These are phyloP conservation scores for Leccinum huronense DNA, from an alignment of 1,284 basidiomycete genomes.

Conservation along the genomic window DNA sequence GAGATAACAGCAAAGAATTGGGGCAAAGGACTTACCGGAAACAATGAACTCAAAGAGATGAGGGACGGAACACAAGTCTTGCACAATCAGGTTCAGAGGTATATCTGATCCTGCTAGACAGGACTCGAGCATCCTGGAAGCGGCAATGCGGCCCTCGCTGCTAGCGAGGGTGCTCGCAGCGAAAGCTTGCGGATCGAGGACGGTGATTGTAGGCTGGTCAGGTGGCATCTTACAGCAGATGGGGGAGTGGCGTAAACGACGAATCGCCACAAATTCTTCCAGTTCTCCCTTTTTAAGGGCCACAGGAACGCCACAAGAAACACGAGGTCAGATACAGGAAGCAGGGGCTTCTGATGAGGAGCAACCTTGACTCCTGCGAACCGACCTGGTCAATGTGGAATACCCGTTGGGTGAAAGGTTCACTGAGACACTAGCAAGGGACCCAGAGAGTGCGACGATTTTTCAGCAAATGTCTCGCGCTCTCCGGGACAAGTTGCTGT, in stretches of 20 bases:
- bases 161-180: constrained; percentile 17
- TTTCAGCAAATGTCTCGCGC: neutral
- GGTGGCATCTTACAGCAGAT: neutral
- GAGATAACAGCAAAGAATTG: neutral
- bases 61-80: constrained; percentile 30
- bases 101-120: constrained; percentile 27
- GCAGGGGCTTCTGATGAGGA: too few species aligned
- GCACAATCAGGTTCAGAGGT: constrained; percentile 30
- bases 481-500: neutral
- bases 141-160: constrained; percentile 17
- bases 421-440: constrained; percentile 43
- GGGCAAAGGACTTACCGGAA: constrained; percentile 23
- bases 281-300: too few species aligned
- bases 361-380: too few species aligned
- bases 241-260: too few species aligned
- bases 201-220: constrained; percentile 5
- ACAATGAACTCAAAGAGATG: constrained; percentile 32
- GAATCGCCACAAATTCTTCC: too few species aligned
- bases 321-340: too few species aligned
- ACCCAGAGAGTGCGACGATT: constrained; percentile 23
- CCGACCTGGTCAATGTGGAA: too few species aligned
- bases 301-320: too few species aligned
- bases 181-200: constrained; percentile 21
- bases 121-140: constrained; percentile 26
- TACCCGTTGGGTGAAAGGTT: too few species aligned